Base-by-base conservation (phyloP, 176 grass and related monocot genomes). In the Lolium rigidum region DNA sequence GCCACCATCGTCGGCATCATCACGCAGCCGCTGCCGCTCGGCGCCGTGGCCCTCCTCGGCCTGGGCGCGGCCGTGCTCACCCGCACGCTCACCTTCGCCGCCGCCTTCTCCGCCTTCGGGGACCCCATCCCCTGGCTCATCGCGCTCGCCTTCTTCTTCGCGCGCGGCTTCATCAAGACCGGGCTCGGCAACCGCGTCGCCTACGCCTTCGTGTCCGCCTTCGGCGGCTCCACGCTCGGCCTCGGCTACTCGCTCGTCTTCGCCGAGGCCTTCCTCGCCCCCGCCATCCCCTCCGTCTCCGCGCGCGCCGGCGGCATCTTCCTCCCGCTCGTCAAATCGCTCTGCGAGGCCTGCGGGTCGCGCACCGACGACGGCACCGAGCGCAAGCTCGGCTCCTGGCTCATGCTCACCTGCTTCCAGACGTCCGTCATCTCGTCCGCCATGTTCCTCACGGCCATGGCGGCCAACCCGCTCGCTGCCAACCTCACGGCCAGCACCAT, bases 121-220 rank as follows among this genome's bases (percentile, higher is more conserved):
- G 97, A 99, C 72, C 97, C 97, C 24, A 99, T 99, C 79, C 94
- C 97, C 2, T 99, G 97, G 97, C 92, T 99, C 86, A 99, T 99
- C 85, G 97, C 94, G 35, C 97, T 99, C 21, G 97, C 97, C 76
- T 99, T 99, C 92, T 99, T 99, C 90, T 99, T 99, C 63, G 97
- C 97, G 0, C 90, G 94, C 0, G 97, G 97, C 0, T 99, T 99
- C 86, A 99, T 99, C 88, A 99, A 99, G 87, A 99, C 97, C 0
- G 94, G 97, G 1, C 92, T 99, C 14, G 94, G 97, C 0, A 96
- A 82, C 68, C 94, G 97, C 25, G 89, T 99, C 17, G 97, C 97
- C 6, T 99, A 96, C 78, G 89, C 87, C 81, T 99, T 99, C 88
- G 97, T 99, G 24, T 84, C 94, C 17, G 92, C 92, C 16, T 99